Evolutionary conservation across 2,329 filamentous ascomycete species (phyloP).

Genomic region (Scedosporium aurantiacum): DNA sequence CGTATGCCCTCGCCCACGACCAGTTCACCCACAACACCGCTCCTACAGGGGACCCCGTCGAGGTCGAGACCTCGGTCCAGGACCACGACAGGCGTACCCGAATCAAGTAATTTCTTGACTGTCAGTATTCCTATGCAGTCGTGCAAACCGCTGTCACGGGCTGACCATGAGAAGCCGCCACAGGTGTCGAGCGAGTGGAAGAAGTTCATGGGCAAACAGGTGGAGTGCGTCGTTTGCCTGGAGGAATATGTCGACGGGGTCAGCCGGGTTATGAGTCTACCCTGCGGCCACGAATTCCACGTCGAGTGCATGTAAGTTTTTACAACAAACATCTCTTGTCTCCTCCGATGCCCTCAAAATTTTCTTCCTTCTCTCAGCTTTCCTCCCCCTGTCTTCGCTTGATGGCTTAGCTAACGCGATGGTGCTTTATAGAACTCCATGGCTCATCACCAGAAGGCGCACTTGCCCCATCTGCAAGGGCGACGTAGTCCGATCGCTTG

Average conservation of each 20-base stretch:
- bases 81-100: slow-evolving; percentile 50
- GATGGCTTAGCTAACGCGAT: slow-evolving; percentile 1
- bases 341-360: not conserved
- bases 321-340: not conserved
- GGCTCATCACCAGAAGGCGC: slow-evolving; percentile 86
- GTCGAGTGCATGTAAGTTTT: slow-evolving; percentile 89
- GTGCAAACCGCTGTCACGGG: slow-evolving; percentile 13
- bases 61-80: slow-evolving; percentile 51
- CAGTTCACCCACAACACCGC: slow-evolving; percentile 65
- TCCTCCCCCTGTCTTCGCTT: not conserved
- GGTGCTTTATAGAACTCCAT: slow-evolving; percentile 60
- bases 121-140: slow-evolving; percentile 18
- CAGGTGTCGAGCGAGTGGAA: slow-evolving; percentile 40
- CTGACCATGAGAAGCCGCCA: slow-evolving; percentile 37
- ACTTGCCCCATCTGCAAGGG: slow-evolving; percentile 99
- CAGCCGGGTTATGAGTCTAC: slow-evolving; percentile 90
- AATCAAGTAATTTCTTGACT: slow-evolving; percentile 27
- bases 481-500: slow-evolving; percentile 70
- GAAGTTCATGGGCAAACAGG: slow-evolving; percentile 56
- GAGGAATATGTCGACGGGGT: slow-evolving; percentile 95
- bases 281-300: slow-evolving; percentile 96
- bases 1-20: slow-evolving; percentile 51
- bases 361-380: no score
- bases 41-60: slow-evolving; percentile 50
- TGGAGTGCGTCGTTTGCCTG: slow-evolving; percentile 91